Evolutionary conservation across 164 flowering plant species (phyloP).

Genomic region (Liquidambar formosana): DNA sequence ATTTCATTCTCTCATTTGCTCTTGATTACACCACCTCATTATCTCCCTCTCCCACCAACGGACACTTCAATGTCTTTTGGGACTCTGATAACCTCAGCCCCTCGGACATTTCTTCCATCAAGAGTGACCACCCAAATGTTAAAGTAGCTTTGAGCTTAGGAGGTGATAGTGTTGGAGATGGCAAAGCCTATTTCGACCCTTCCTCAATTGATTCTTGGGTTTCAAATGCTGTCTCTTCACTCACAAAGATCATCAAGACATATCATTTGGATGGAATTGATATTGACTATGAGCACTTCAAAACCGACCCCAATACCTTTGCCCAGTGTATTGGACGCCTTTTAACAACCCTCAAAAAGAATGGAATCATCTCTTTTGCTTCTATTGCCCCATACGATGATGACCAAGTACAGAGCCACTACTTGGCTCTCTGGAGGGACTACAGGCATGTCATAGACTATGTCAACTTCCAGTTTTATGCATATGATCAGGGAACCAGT

Average conservation of each 20-base stretch:
- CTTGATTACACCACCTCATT: slow-evolving; percentile 50
- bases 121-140: slow-evolving; percentile 38
- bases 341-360: slow-evolving; percentile 31
- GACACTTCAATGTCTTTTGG: slow-evolving; percentile 60
- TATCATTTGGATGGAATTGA: slow-evolving; percentile 55
- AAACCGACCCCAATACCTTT: slow-evolving; percentile 34
- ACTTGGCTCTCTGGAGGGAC: slow-evolving; percentile 45
- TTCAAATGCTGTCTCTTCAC: slow-evolving; percentile 57
- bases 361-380: slow-evolving; percentile 43
- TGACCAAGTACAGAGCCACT: slow-evolving; percentile 45
- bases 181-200: slow-evolving; percentile 41
- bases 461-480: slow-evolving; percentile 64
- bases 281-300: slow-evolving; percentile 59
- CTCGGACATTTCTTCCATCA: slow-evolving; percentile 39
- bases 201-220: slow-evolving; percentile 53
- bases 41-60: slow-evolving; percentile 54
- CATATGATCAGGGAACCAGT: slow-evolving; percentile 45
- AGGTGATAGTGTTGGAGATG: slow-evolving; percentile 36
- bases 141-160: slow-evolving; percentile 58
- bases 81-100: slow-evolving; percentile 47
- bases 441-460: slow-evolving; percentile 51
- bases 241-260: slow-evolving; percentile 42
- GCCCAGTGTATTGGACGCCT: slow-evolving; percentile 54
- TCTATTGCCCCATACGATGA: slow-evolving; percentile 60
- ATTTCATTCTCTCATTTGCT: slow-evolving; percentile 67